Percentiles rank a stretch among this genome's conserved stretches.
phyloP scores from a whole-genome alignment of 1,139 yeast genomes.

The Suhomyces coccinellae region DNA sequence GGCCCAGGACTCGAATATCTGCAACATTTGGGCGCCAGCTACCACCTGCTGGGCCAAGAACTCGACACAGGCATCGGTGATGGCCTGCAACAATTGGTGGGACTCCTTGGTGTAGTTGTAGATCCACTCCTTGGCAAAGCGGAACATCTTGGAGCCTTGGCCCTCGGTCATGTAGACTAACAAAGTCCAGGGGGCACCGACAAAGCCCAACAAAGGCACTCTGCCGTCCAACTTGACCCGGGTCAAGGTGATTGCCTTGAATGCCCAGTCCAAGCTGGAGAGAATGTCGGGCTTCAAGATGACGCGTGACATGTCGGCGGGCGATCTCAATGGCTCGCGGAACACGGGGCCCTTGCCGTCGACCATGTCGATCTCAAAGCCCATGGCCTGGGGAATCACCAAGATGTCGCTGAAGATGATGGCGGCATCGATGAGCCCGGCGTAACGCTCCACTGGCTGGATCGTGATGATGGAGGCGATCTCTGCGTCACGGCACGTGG shows the following conservation, averaged over 20 bases:
- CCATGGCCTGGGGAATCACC: conserved; percentile 98
- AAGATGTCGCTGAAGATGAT: conserved; percentile 93
- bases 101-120: conserved; percentile 74
- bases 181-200: conserved; percentile 98
- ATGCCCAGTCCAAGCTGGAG: conserved; percentile 89
- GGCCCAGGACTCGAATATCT: conserved; percentile 97
- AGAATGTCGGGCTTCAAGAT: conserved; percentile 65
- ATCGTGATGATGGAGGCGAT: conserved; percentile 91
- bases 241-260: conserved; percentile 85
- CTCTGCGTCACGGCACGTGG: conserved; percentile 91
- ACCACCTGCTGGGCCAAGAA: conserved; percentile 91
- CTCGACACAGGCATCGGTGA: conserved; percentile 87
- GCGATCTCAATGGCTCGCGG: conserved; percentile 79
- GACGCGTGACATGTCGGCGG: conserved; percentile 63
- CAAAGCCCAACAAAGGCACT: conserved; percentile 92
- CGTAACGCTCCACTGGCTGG: conserved; percentile 89
- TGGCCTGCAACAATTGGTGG: conserved; percentile 69
- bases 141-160: conserved; percentile 88
- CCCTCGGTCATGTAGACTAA: conserved; percentile 98
- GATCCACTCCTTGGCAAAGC: conserved; percentile 91
- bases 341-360: conserved; percentile 96
- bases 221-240: conserved; percentile 81
- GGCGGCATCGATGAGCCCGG: conserved; percentile 92
- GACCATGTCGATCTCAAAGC: conserved; percentile 89
- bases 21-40: conserved; percentile 98